Percentiles rank a stretch among this genome's conserved stretches.
These are phyloP conservation scores for Amanita rubescens DNA, from an alignment of 768 basidiomycete genomes.

Conservation along the genomic window DNA sequence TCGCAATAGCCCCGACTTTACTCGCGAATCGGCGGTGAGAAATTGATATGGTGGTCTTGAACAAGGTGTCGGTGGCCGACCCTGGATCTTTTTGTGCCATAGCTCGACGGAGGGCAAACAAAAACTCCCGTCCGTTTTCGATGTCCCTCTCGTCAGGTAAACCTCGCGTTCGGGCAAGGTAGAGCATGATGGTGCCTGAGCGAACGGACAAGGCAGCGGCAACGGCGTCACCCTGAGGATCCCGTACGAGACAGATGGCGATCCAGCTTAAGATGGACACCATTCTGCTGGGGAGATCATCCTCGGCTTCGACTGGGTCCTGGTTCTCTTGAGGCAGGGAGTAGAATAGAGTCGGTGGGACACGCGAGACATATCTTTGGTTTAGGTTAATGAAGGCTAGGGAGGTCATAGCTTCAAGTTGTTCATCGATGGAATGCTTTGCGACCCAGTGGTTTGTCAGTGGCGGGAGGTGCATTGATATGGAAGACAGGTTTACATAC, in stretches of 20 bases:
- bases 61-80: neutral
- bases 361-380: neutral
- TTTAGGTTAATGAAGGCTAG: neutral
- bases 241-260: neutral
- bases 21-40: neutral
- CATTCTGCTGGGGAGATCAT: neutral
- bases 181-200: neutral
- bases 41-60: neutral
- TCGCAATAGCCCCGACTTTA: neutral
- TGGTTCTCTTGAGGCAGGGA: neutral
- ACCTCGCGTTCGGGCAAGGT: neutral
- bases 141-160: neutral
- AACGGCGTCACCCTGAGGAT: neutral
- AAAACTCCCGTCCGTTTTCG: neutral
- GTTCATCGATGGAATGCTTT: neutral
- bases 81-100: neutral
- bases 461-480: too few relatives aligned
- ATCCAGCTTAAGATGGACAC: neutral
- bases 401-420: neutral
- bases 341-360: neutral
- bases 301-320: neutral
- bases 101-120: neutral
- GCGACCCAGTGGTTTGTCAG: too few relatives aligned
- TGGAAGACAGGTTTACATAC: too few relatives aligned
- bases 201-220: neutral